phyloP scores from a whole-genome alignment of 331 rosid genomes.

The Rosa hybrid region DNA sequence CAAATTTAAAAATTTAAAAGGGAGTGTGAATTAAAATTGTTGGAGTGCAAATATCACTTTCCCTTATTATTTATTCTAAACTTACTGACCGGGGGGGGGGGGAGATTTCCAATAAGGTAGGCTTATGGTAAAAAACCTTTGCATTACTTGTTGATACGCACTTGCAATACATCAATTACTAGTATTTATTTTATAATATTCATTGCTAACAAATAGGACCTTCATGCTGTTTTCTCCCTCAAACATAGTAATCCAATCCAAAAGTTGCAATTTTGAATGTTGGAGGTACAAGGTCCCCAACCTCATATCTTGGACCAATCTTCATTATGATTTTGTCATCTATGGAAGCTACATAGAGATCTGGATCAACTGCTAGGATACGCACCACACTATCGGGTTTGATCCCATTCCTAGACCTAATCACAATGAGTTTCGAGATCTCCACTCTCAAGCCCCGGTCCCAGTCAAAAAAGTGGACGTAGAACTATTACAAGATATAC shows the following conservation, averaged over 20 bases:
- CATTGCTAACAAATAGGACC: background rate
- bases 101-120: no score
- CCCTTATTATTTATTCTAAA: no score
- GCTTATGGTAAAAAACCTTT: no score
- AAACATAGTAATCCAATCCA: conserved; percentile 18
- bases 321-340: conserved; percentile 25
- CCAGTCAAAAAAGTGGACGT: conserved; percentile 31
- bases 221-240: conserved; percentile 23
- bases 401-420: conserved; percentile 29
- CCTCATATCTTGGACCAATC: conserved; percentile 12
- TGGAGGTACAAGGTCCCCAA: conserved; percentile 19
- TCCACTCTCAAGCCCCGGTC: background rate
- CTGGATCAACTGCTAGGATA: conserved; percentile 14
- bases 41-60: no score
- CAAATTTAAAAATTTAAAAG: no score
- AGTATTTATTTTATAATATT: no score
- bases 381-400: conserved; percentile 12
- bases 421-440: conserved; percentile 14
- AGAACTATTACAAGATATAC: conserved; percentile 14
- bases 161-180: no score
- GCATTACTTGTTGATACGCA: no score
- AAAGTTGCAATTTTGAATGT: background rate
- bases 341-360: conserved; percentile 16
- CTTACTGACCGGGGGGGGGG: no score
- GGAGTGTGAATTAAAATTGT: no score